A percentile compares a stretch with the other conserved stretches of the same genome.
phyloP scores from a whole-genome alignment of 1,284 basidiomycete genomes.

The Fomitopsis palustris region DNA sequence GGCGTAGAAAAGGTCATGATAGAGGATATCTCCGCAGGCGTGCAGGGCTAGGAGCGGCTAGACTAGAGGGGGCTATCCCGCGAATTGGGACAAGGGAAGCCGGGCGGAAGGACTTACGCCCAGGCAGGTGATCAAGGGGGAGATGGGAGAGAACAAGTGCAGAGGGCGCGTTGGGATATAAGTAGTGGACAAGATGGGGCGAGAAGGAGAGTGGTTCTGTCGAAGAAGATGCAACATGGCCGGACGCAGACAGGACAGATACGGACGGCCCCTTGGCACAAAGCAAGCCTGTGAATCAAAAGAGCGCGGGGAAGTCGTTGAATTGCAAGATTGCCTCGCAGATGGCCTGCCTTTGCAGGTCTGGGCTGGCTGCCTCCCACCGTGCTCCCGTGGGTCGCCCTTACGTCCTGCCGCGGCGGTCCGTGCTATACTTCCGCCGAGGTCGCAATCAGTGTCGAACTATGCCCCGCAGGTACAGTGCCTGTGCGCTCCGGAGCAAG shows the following conservation, averaged over 20 bases:
- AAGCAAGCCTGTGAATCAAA: not conserved
- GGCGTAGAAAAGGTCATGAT: not conserved
- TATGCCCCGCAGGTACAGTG: not conserved
- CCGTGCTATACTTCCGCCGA: not conserved
- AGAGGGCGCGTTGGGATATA: not conserved
- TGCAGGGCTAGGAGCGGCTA: not conserved
- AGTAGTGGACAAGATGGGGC: not conserved
- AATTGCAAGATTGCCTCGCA: not conserved
- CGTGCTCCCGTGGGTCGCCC: not conserved
- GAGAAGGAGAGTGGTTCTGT: not conserved
- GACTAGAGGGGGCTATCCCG: not conserved
- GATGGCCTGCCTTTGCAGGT: not conserved
- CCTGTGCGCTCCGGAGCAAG: not conserved
- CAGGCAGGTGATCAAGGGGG: not conserved
- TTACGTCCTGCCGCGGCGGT: not conserved
- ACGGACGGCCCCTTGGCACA: not conserved
- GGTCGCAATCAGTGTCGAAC: not conserved
- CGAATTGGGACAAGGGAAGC: not conserved
- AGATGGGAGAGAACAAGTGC: not conserved
- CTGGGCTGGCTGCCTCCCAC: not conserved
- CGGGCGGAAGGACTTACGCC: not conserved
- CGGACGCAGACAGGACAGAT: constrained; percentile 1
- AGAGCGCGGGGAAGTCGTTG: not conserved
- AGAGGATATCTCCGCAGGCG: not conserved
- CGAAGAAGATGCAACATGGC: not conserved